Evolutionary conservation across 495 filamentous ascomycete genomes (phyloP), one percentile per base, ranked within the genome.

Genomic region (Lasiosphaeria miniovina): DNA sequence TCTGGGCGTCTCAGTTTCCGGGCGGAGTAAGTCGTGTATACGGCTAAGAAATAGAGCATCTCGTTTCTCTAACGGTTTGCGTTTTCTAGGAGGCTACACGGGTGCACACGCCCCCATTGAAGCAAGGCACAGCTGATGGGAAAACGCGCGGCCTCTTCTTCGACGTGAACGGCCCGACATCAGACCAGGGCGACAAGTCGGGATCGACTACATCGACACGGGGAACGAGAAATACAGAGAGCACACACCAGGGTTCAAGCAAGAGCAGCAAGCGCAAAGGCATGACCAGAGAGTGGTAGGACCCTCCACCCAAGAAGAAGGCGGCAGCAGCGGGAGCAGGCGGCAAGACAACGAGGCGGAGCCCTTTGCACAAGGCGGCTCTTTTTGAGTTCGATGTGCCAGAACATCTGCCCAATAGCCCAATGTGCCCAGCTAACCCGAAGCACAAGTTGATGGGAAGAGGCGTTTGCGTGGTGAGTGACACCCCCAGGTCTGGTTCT

Each of bases 351-450:
- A n/a, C 35, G 9, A 36, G 52, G 15, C 36, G 49, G n/a, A 55
- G 50, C 11, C 24, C 5, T 11, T 56, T 54, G 14, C 52, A 51
- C 45, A 65, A 62, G 50, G 59, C 49, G 38, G 57, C 45, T 10
- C 45, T 65, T 52, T 84, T 86, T 61, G 76, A 82, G 53, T 77
- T 83, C 57, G 74, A 84, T 53, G 66, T 86, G 17, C 84, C 85
- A n/a, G 85, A 88, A 48, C 87, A 90, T 71, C 68, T 87, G 15
- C 84, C 83, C 10, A 78, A 55, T 49, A 88, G 84, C 63, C 86
- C 86, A 45, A 71, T 88, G 63, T 90, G 87, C 70, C 87, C 87
- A 7, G 72, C 80, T 43, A 78, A 82, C 72, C 74, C 76, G 49
- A 79, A 79, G 61, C 76, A 80, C 65, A 77, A 76, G 60, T 79